Evolutionary conservation across 2,329 filamentous ascomycete genomes (phyloP), one percentile per base, ranked within the genome.

Genomic region (Penicillium sp.): DNA sequence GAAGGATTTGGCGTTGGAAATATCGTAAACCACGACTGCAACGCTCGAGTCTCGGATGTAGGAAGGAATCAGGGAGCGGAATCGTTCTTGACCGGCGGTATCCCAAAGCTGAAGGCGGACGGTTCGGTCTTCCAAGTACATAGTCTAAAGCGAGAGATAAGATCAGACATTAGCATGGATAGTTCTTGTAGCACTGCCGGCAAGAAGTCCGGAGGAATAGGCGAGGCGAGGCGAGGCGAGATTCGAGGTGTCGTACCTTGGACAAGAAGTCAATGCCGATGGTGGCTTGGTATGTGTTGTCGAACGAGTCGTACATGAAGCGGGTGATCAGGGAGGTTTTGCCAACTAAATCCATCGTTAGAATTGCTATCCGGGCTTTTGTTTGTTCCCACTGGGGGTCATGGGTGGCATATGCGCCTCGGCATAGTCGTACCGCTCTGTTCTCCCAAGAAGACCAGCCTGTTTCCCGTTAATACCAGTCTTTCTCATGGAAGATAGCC

Each of bases 271-370:
- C 95, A 83, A 99, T 99, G 75, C 95, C 95, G 76, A 99, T 98
- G 42, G 95, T 99, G 61, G 95, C 95, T 82, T 99, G 95, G 83
- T 99, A 99, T 85, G 94, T 98, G 82, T 96, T 97, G 85, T 99
- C 95, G 84, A 99, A 99, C 53, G 95, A 98, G 81, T 99, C 95
- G 85, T 99, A 99, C 95, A 99, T 99, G 85, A 99, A 99, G 68
- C 95, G 90, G 69, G 95, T 99, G 79, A 99, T 99, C 73, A 99
- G 83, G 65, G 95, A 99, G 35, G 95, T 99, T 84, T 99, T 99
- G 77, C 95, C 95, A 73, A 99, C 95, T 98, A 78, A 65, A 60
- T 40, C 19, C 51, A 51, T 58, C 40, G 58, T 73, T 63, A 74
- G 68, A 64, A 53, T 58, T 28, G 10, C 33, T 15, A 7, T 56